Evolutionary conservation across 176 grass and related monocot species (phyloP), one percentile per base, ranked within the genome.

Genomic region (barley (Hordeum vulgare)): DNA sequence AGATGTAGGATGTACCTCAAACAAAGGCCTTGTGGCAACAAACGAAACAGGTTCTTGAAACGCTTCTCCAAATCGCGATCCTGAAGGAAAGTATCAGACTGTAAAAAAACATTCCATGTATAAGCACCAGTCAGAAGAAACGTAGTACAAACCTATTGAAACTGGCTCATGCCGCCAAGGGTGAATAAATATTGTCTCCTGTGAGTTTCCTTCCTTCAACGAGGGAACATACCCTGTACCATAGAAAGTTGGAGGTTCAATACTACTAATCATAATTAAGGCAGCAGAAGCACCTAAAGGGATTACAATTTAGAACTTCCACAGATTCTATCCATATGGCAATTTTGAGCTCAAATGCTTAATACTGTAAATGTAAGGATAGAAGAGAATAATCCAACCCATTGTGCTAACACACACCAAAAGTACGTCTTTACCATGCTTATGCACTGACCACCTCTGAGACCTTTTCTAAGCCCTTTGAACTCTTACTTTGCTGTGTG

Each of bases 41-140:
- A 96, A 99, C 62, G 93, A 99, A 81, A 84, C 82, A 76, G 93
- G 93, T 75, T 99, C 97, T 83, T 99, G 88, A 85, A 99, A 99
- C 74, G 97, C 97, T 80, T 99, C 97, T 74, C 89, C 87, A 83
- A 99, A 99, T 56, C 93, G 86, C 64, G 97, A 86, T 54, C 97
- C 97, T 99, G 73, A 81, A 89, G 74, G 53, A 56, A 41, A 62
- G 47, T 85, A 57, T 42, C 11, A 81, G 59, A 51, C 7, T 51
- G 33, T 83, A 8, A 89, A 39, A 71, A 11, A n/a, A 8, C 12
- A 44, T 64, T 21, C 49, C 34, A 76, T 72, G 56, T 54, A 49
- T 20, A 78, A 49, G 26, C 39, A 56, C 11, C 15, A 35, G 45
- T 67, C 1, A 53, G 21, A 78, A 65, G 58, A 61, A 67, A 9